Evolutionary conservation across 1,284 basidiomycete genomes (phyloP), one percentile per base, ranked within the genome.

Genomic region (Exobasidium cylindrosporum): DNA sequence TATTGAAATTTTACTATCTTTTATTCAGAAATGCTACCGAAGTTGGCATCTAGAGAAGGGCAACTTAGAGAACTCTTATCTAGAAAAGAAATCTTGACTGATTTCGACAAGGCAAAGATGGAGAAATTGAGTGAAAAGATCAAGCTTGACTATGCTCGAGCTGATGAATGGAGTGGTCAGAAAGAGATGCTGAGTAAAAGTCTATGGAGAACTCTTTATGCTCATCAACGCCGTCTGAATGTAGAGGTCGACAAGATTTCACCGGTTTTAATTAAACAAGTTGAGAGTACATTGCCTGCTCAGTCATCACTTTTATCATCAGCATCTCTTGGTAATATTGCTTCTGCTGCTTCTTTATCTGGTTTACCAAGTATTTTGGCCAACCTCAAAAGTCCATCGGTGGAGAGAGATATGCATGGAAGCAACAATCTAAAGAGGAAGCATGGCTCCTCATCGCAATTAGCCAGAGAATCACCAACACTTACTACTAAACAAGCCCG

Each of bases 101-200:
- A 79, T 35, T 57, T 63, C 4, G 66, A 70, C 35, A 64, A 65
- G 14, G 53, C 66, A 47, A 77, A 74, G 57, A 65, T 72, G 11
- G 73, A 79, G 1, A 75, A 76, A 54, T 63, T 79, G 4, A 63
- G 68, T 5, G 67, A 74, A 11, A 72, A 74, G 58, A 69, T 78
- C 31, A 55, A 66, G 3, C 55, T 64, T 4, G 76, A 78, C 54
- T 78, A 77, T 52, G 63, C 61, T 31, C 66, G 76, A 6, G 73
- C 68, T 3, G 76, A 77, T 43, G 76, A 79, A 35, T 73, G 70
- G 66, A 68, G 68, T 24, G 57, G 58, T 10, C 72, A 77, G 50
- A 79, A 79, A 63, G 70, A 68, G 45, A 61, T 59, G 17, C 61
- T 78, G 30, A 61, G 69, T 11, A 26, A 68, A 40, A 59, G 61